Percentiles rank a stretch among this genome's conserved stretches.
Evolutionary conservation across 768 basidiomycete species (phyloP).

Genomic region (Gymnopilus dilepis): DNA sequence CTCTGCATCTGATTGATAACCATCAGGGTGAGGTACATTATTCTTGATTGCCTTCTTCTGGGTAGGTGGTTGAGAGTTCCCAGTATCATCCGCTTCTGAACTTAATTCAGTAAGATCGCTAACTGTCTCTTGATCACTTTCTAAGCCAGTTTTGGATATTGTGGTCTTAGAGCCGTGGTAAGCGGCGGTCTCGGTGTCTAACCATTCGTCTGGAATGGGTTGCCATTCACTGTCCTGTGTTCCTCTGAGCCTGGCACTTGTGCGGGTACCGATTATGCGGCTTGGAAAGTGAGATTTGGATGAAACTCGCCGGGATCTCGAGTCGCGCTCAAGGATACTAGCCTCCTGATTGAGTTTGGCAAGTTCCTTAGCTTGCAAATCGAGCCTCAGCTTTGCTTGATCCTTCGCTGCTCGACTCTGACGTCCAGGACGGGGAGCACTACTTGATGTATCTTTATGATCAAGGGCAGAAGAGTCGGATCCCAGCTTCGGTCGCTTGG

Average conservation of each 20-base stretch:
- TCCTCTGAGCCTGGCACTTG: slow-evolving; percentile 71
- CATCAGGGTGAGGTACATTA: slow-evolving; percentile 6
- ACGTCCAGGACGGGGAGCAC: slow-evolving; percentile 38
- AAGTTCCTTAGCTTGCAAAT: slow-evolving; percentile 71
- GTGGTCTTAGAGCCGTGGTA: slow-evolving; percentile 22
- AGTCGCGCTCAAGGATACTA: slow-evolving; percentile 24
- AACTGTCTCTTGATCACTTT: slow-evolving; percentile 62
- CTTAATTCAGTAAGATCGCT: slow-evolving; percentile 81
- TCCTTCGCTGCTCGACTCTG: slow-evolving; percentile 70
- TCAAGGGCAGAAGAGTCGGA: not conserved
- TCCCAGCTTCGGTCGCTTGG: slow-evolving; percentile 22
- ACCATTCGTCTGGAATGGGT: slow-evolving; percentile 79
- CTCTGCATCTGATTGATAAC: slow-evolving; percentile 8
- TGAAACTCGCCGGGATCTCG: slow-evolving; percentile 13
- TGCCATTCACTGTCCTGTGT: slow-evolving; percentile 75
- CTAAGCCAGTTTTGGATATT: slow-evolving; percentile 56
- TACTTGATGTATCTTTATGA: not conserved
- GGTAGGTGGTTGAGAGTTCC: not conserved
- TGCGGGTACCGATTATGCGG: slow-evolving; percentile 58
- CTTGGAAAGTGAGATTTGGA: slow-evolving; percentile 16
- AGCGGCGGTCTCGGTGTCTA: slow-evolving; percentile 36
- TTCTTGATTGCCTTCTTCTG: not conserved
- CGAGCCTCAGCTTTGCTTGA: slow-evolving; percentile 72
- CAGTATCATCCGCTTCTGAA: slow-evolving; percentile 42
- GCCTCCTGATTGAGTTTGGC: slow-evolving; percentile 65